These are phyloP conservation scores for Gigaspora rosea DNA, from an alignment of 192 early-diverging fungal genomes.

Conservation along the genomic window DNA sequence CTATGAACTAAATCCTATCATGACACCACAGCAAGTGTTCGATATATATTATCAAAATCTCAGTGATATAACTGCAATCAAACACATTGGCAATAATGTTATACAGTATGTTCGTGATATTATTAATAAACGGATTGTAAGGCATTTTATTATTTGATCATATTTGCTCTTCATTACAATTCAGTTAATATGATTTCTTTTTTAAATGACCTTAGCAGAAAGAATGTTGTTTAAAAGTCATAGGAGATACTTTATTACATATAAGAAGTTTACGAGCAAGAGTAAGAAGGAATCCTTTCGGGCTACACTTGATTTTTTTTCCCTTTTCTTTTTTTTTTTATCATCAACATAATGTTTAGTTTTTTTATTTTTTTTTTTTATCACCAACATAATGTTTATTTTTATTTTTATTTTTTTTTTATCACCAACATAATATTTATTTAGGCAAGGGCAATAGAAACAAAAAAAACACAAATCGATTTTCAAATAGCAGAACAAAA, in stretches of 20 bases:
- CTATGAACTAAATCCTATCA: conserved; percentile 3
- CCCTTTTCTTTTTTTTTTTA: not conserved
- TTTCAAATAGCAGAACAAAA: conserved; percentile 19
- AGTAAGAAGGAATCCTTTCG: conserved; percentile 11
- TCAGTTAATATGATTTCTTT: not conserved
- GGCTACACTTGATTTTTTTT: not conserved
- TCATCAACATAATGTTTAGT: no score
- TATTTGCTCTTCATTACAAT: not conserved
- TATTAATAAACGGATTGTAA: conserved; percentile 4
- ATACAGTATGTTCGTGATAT: conserved; percentile 21
- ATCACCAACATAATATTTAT: not conserved
- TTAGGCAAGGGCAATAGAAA: conserved; percentile 10
- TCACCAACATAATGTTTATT: no score
- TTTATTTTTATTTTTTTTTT: no score
- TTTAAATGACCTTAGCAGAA: conserved; percentile 22
- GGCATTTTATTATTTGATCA: conserved; percentile 6
- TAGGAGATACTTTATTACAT: conserved; percentile 16
- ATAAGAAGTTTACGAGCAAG: conserved; percentile 1
- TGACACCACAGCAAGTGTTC: conserved; percentile 17
- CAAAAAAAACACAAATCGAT: not conserved
- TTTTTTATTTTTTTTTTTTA: no score
- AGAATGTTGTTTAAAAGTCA: conserved; percentile 17
- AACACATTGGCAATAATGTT: not conserved
- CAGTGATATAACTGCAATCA: not conserved
- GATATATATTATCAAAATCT: conserved; percentile 19